Conservation (phyloP, 192 early-diverging fungal species). For the Coemansia sp. region DNA sequence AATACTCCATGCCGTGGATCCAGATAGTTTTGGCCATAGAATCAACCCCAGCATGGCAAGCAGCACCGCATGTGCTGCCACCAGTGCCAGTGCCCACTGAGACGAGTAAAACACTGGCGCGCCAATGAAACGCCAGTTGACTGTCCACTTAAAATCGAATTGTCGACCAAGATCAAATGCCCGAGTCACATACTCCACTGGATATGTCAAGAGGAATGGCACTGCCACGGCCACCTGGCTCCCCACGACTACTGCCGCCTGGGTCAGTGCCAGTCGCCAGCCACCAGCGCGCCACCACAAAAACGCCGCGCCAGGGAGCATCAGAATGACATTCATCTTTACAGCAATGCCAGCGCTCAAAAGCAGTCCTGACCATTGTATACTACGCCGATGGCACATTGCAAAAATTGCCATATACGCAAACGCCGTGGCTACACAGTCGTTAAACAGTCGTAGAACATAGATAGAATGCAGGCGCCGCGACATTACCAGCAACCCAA, state of each 20-base stretch:
- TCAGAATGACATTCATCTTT: conserved; percentile 95
- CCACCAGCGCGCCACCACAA: conserved; percentile 47
- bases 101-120: conserved; percentile 68
- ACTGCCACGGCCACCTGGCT: conserved; percentile 60
- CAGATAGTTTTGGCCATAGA: conserved; percentile 57
- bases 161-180: conserved; percentile 89
- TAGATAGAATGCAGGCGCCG: conserved; percentile 94
- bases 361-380: conserved; percentile 21
- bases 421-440: conserved; percentile 86
- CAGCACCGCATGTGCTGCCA: conserved; percentile 67
- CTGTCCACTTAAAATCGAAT: conserved; percentile 93
- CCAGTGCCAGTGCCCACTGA: conserved; percentile 61
- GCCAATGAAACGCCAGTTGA: conserved; percentile 90
- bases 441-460: conserved; percentile 91
- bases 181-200: conserved; percentile 67
- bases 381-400: conserved; percentile 60
- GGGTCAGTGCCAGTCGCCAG: background rate
- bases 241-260: conserved; percentile 12
- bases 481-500: conserved; percentile 72
- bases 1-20: conserved; percentile 10
- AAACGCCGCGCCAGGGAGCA: conserved; percentile 84
- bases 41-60: conserved; percentile 58
- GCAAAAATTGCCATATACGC: conserved; percentile 71
- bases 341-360: conserved; percentile 79
- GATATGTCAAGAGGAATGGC: conserved; percentile 63